phyloP scores from a whole-genome alignment of 495 filamentous ascomycete genomes.

The Neurospora sp. region DNA sequence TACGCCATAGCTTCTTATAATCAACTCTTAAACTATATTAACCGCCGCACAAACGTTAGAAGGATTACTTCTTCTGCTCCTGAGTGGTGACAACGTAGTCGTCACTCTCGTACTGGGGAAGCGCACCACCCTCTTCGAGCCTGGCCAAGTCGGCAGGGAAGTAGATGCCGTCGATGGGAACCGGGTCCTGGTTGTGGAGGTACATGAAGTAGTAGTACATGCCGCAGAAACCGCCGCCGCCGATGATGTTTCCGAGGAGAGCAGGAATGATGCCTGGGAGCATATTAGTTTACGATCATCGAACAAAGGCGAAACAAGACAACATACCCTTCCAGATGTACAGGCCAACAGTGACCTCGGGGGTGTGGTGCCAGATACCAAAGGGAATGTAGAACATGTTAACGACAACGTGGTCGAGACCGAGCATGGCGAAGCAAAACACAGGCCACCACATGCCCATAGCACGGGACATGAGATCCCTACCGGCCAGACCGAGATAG shows the following conservation, averaged over 20 bases:
- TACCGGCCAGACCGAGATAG: conserved; percentile 46
- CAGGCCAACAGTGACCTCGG: conserved; percentile 38
- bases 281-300: background rate
- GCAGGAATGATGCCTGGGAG: conserved; percentile 43
- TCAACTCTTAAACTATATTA: too few relatives aligned
- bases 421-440: conserved; percentile 49
- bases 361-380: conserved; percentile 43
- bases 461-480: conserved; percentile 46
- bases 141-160: conserved; percentile 1
- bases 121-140: background rate
- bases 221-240: conserved; percentile 41
- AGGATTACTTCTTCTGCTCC: background rate
- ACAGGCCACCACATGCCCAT: conserved; percentile 56
- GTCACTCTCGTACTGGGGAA: conserved; percentile 1
- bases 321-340: conserved; percentile 52
- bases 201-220: conserved; percentile 45
- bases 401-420: conserved; percentile 53
- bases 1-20: background rate
- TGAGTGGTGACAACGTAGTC: background rate
- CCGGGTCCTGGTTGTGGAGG: conserved; percentile 16
- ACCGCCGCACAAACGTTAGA: background rate
- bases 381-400: conserved; percentile 57
- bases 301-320: background rate
- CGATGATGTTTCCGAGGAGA: conserved; percentile 48
- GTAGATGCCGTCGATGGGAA: conserved; percentile 13